These are phyloP conservation scores for Arabis hirsuta DNA, from an alignment of 345 rosid species.

Conservation along the genomic window DNA sequence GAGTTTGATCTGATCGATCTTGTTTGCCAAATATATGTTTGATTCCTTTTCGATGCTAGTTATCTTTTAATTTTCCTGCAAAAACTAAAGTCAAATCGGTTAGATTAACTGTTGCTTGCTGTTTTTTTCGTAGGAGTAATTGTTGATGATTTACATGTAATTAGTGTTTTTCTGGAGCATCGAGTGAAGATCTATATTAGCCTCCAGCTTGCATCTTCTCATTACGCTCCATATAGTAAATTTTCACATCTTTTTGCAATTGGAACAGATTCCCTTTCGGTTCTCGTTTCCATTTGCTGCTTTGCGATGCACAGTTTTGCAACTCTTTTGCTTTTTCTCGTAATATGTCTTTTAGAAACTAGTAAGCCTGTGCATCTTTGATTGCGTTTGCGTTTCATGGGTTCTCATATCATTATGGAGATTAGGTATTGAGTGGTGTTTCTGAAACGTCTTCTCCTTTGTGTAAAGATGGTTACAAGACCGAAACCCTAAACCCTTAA, in stretches of 20 bases:
- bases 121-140: no score
- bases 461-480: background rate
- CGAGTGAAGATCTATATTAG: constrained; percentile 64
- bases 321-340: no score
- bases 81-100: no score
- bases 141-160: background rate
- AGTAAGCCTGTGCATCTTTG: no score
- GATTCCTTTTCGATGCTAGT: no score
- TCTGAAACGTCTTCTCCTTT: background rate
- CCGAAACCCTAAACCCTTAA: background rate
- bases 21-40: no score
- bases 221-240: constrained; percentile 60
- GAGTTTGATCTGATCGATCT: no score
- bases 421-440: background rate
- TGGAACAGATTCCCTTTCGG: constrained; percentile 40
- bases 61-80: no score
- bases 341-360: no score
- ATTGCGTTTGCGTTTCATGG: no score
- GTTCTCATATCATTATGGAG: background rate
- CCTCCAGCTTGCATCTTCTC: constrained; percentile 68
- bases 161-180: constrained; percentile 47
- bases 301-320: constrained; percentile 29
- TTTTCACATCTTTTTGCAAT: constrained; percentile 39
- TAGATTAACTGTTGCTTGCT: no score
- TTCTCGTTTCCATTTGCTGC: constrained; percentile 39